Evolutionary conservation across 306 rosid species (phyloP).

Genomic region (Begonia loranthoides): DNA sequence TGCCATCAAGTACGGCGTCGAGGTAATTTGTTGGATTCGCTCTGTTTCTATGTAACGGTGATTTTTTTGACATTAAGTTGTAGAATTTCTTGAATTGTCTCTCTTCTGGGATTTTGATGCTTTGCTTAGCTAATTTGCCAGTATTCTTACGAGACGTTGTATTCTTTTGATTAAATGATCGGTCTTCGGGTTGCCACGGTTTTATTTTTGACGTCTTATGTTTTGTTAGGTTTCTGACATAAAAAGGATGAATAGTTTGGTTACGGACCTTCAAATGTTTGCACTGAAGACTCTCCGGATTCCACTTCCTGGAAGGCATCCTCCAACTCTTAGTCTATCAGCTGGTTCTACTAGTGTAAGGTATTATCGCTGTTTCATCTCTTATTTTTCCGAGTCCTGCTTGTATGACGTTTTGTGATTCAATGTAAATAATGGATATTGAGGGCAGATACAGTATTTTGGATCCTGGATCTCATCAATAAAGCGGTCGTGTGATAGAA

Average conservation of each 20-base stretch:
- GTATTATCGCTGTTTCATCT: conserved; percentile 15
- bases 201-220: conserved; percentile 5
- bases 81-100: background rate
- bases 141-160: background rate
- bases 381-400: too few relatives aligned
- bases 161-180: background rate
- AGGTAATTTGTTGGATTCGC: conserved; percentile 27
- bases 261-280: conserved; percentile 84
- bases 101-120: background rate
- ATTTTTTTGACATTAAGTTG: background rate
- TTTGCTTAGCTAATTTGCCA: background rate
- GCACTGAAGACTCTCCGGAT: conserved; percentile 61
- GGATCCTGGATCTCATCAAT: too few relatives aligned
- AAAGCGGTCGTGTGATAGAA: too few relatives aligned
- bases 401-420: too few relatives aligned
- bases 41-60: background rate
- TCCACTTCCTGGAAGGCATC: conserved; percentile 81
- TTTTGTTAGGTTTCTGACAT: conserved; percentile 59
- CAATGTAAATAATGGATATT: too few relatives aligned
- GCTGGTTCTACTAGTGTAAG: conserved; percentile 26
- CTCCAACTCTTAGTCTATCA: conserved; percentile 38
- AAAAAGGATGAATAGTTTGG: conserved; percentile 71
- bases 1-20: conserved; percentile 86
- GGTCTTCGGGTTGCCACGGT: background rate
- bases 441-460: too few relatives aligned